Evolutionary conservation across 2,329 filamentous ascomycete genomes (phyloP).

Genomic region (Penicillium sp.): DNA sequence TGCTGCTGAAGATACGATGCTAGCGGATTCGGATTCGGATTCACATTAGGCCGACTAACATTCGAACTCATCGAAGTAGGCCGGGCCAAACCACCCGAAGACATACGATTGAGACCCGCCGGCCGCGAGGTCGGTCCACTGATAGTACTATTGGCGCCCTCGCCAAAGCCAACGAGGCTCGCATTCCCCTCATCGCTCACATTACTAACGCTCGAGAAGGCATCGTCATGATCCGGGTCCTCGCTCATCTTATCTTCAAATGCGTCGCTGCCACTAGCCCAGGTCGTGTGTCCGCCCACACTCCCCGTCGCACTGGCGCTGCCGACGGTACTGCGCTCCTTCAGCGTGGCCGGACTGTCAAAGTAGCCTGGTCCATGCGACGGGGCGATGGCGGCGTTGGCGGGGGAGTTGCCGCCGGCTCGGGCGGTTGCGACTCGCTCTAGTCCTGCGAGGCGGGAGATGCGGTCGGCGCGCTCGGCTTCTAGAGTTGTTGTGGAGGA

Average conservation of each 20-base stretch:
- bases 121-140: conserved; percentile 71
- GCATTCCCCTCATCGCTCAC: conserved; percentile 85
- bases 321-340: conserved; percentile 87
- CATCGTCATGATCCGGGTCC: conserved; percentile 69
- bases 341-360: conserved; percentile 72
- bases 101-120: conserved; percentile 49
- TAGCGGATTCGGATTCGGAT: conserved; percentile 25
- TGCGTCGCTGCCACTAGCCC: conserved; percentile 67
- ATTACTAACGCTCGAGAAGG: conserved; percentile 69
- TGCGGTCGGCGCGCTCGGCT: conserved; percentile 90
- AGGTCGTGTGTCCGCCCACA: conserved; percentile 69
- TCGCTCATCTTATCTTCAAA: conserved; percentile 64
- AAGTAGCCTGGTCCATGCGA: conserved; percentile 71
- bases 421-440: conserved; percentile 82
- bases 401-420: conserved; percentile 43
- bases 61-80: conserved; percentile 48
- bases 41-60: conserved; percentile 36
- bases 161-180: conserved; percentile 87
- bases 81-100: conserved; percentile 34
- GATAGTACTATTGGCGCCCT: conserved; percentile 84
- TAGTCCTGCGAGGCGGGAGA: conserved; percentile 90
- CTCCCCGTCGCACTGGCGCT: conserved; percentile 82
- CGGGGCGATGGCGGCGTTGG: conserved; percentile 40
- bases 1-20: conserved; percentile 33
- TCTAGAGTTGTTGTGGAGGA: conserved; percentile 76